Conservation (phyloP, 2,329 filamentous ascomycete species). For the Colletotrichum tanaceti region DNA sequence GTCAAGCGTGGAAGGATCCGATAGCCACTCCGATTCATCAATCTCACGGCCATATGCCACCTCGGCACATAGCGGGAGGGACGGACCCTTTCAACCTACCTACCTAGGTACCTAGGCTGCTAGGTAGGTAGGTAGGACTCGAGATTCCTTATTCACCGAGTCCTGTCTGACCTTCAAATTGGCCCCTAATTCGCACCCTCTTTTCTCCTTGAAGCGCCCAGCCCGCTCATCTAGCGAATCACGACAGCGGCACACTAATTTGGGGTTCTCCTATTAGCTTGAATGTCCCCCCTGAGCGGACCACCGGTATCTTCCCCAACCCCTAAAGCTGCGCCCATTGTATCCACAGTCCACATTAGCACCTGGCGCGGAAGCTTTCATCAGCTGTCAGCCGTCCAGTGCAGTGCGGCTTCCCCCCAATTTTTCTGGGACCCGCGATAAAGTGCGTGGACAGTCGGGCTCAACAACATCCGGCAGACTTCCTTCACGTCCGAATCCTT, state of each 20-base stretch:
- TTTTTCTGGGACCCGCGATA: conserved; percentile 36
- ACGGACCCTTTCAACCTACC: too few relatives aligned
- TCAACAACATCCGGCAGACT: conserved; percentile 39
- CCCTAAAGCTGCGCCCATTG: conserved; percentile 27
- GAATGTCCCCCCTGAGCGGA: conserved; percentile 25
- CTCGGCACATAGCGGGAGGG: too few relatives aligned
- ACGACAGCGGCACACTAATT: conserved; percentile 37
- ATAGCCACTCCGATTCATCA: too few relatives aligned
- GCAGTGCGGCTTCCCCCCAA: conserved; percentile 26
- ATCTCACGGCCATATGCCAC: too few relatives aligned
- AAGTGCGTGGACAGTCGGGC: conserved; percentile 23
- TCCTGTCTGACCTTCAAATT: not conserved
- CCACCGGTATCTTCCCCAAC: conserved; percentile 25
- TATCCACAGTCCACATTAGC: conserved; percentile 22
- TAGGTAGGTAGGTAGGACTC: too few relatives aligned
- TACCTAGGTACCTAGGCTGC: too few relatives aligned
- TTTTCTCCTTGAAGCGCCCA: conserved; percentile 1
- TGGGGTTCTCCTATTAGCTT: conserved; percentile 25
- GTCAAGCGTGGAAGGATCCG: too few relatives aligned
- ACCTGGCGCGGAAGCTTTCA: conserved; percentile 27
- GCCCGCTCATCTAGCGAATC: conserved; percentile 24
- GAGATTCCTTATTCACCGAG: not conserved
- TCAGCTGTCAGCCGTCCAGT: conserved; percentile 27
- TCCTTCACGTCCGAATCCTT: conserved; percentile 29
- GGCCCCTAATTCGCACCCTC: conserved; percentile 7